Percentiles rank a stretch among this genome's conserved stretches.
These are phyloP conservation scores for Telopea speciosissima DNA, from an alignment of 177 flowering plant species.

Conservation along the genomic window DNA sequence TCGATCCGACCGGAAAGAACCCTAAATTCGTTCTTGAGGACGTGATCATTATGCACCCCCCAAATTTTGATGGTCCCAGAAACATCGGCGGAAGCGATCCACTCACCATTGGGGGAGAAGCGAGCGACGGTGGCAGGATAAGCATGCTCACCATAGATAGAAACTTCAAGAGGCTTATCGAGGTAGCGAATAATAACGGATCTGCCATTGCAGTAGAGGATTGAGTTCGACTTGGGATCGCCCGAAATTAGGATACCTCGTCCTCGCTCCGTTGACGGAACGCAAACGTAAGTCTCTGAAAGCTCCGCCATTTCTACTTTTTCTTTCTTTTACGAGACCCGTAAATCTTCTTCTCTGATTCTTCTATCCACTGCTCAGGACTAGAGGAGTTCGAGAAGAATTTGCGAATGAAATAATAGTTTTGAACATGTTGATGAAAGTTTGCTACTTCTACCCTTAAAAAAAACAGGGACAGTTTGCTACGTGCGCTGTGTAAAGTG, in stretches of 20 bases:
- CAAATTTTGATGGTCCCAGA: conserved; percentile 91
- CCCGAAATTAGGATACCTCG: conserved; percentile 89
- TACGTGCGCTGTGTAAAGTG: too few species aligned
- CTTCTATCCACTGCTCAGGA: too few species aligned
- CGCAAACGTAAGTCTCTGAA: conserved; percentile 76
- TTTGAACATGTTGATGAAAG: too few species aligned
- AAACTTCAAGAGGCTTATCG: conserved; percentile 59
- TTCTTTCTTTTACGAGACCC: not conserved
- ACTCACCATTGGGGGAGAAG: conserved; percentile 94
- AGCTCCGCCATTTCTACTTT: conserved; percentile 47
- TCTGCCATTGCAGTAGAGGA: conserved; percentile 81
- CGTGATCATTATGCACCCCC: conserved; percentile 69
- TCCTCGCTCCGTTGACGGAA: conserved; percentile 93
- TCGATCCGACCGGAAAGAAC: conserved; percentile 91
- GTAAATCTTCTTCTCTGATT: too few species aligned
- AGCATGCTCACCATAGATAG: conserved; percentile 79
- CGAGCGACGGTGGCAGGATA: conserved; percentile 90
- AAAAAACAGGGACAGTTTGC: too few species aligned
- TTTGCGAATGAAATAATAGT: too few species aligned
- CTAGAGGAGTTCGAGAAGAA: too few species aligned
- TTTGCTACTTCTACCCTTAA: too few species aligned
- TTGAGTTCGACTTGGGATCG: conserved; percentile 60
- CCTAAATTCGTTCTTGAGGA: conserved; percentile 79
- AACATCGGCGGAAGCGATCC: conserved; percentile 97
- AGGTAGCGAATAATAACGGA: conserved; percentile 79